A percentile compares a stretch with the other conserved stretches of the same genome.
Conservation (phyloP, 164 flowering plant genomes). For the Liriodendron chinense region DNA sequence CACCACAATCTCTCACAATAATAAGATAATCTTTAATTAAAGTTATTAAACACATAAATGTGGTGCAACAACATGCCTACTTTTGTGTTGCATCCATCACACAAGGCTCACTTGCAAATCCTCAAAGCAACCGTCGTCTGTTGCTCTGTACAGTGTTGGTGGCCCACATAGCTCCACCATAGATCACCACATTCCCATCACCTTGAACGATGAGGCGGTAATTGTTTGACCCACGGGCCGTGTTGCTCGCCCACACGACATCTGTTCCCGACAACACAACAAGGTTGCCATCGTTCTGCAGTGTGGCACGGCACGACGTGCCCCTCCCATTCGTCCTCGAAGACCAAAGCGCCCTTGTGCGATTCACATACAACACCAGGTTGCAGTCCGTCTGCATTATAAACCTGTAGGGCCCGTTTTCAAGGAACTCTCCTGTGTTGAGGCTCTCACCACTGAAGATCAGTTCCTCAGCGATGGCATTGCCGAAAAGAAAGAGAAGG, state of each 20-base stretch:
- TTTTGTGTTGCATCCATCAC: no score
- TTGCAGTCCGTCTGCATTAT: constrained; percentile 17
- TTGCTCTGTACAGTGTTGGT: constrained; percentile 17
- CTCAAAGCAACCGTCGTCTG: background rate
- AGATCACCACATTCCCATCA: constrained; percentile 26
- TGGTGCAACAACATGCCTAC: no score
- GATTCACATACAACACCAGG: constrained; percentile 12
- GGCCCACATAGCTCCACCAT: constrained; percentile 25
- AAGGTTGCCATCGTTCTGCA: constrained; percentile 10
- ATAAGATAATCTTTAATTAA: no score
- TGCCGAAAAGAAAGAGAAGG: background rate
- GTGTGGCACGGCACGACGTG: constrained; percentile 8
- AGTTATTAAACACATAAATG: no score
- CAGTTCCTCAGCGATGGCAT: constrained; percentile 8
- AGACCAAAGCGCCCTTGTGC: constrained; percentile 4
- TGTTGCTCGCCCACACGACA: constrained; percentile 14
- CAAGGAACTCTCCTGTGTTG: constrained; percentile 7
- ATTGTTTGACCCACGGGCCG: constrained; percentile 7
- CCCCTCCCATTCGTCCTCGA: constrained; percentile 9
- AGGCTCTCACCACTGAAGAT: constrained; percentile 15
- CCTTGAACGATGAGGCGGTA: constrained; percentile 19
- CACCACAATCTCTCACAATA: no score
- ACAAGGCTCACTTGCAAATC: background rate
- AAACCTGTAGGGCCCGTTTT: constrained; percentile 14
- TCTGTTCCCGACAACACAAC: constrained; percentile 9